These are phyloP conservation scores for Spergularia marina DNA, from an alignment of 148 eudicot species.

Conservation along the genomic window DNA sequence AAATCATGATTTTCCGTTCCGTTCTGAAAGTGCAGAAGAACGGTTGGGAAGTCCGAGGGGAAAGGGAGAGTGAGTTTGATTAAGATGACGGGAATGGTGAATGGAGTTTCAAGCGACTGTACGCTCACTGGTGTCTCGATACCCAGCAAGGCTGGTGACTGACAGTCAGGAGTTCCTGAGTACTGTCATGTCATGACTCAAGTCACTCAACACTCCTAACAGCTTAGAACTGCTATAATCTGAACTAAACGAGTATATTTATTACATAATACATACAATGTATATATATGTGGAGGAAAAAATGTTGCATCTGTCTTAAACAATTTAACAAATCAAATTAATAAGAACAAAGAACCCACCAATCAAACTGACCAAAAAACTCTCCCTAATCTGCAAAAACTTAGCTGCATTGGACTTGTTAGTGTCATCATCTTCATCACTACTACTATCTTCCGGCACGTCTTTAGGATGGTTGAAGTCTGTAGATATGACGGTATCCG, in stretches of 20 bases:
- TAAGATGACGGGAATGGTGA: no score
- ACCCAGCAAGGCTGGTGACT: no score
- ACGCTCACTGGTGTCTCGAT: no score
- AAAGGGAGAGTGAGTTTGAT: no score
- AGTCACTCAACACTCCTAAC: no score
- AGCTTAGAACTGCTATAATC: no score
- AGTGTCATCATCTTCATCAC: constrained; percentile 18
- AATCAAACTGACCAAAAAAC: constrained; percentile 28
- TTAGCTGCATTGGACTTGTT: constrained; percentile 29
- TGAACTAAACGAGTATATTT: background rate
- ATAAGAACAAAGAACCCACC: constrained; percentile 27
- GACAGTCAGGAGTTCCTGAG: no score
- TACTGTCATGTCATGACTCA: no score
- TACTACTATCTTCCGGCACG: constrained; percentile 23
- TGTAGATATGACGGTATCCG: constrained; percentile 53
- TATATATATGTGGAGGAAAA: background rate
- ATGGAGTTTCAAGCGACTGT: no score
- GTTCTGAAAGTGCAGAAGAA: no score
- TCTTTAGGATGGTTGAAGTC: constrained; percentile 58
- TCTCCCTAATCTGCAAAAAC: constrained; percentile 18
- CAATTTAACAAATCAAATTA: constrained; percentile 14
- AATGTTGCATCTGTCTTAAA: background rate
- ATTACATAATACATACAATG: background rate
- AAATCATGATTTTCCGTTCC: no score
- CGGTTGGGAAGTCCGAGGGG: no score